These are phyloP conservation scores for Quercus parvula DNA, from an alignment of 306 rosid species.

Conservation along the genomic window DNA sequence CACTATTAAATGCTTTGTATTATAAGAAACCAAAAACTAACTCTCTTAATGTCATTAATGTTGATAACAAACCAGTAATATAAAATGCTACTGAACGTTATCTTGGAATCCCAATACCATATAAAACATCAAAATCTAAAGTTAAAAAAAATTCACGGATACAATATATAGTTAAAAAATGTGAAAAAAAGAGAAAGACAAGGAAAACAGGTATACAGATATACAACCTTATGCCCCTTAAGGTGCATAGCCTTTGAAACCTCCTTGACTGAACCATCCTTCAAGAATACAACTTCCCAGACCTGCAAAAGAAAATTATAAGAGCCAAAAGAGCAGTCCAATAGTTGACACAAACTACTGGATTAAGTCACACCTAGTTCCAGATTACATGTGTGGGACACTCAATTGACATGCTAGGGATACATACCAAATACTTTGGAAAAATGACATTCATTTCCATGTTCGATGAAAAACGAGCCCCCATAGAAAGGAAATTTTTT, in stretches of 20 bases:
- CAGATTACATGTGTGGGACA: neutral
- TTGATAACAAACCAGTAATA: neutral
- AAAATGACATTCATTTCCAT: neutral
- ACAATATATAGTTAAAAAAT: neutral
- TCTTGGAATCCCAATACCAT: neutral
- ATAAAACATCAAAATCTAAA: neutral
- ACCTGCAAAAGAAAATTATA: conserved; percentile 37
- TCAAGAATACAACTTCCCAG: conserved; percentile 89
- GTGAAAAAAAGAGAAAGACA: neutral
- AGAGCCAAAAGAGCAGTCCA: neutral
- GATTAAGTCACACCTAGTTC: neutral
- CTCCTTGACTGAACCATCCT: conserved; percentile 97
- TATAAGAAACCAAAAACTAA: too few species aligned
- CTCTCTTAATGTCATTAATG: neutral
- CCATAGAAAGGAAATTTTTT: too few species aligned
- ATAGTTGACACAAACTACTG: neutral
- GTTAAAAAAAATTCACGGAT: neutral
- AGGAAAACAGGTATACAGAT: conserved; percentile 12
- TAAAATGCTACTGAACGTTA: neutral
- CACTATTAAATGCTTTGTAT: neutral
- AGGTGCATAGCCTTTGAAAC: conserved; percentile 92
- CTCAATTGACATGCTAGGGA: neutral
- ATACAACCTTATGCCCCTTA: conserved; percentile 92
- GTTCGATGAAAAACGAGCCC: too few species aligned
- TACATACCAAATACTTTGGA: neutral